phyloP scores from a whole-genome alignment of 2,329 filamentous ascomycete genomes.

The Ophiocordyceps robertsii region DNA sequence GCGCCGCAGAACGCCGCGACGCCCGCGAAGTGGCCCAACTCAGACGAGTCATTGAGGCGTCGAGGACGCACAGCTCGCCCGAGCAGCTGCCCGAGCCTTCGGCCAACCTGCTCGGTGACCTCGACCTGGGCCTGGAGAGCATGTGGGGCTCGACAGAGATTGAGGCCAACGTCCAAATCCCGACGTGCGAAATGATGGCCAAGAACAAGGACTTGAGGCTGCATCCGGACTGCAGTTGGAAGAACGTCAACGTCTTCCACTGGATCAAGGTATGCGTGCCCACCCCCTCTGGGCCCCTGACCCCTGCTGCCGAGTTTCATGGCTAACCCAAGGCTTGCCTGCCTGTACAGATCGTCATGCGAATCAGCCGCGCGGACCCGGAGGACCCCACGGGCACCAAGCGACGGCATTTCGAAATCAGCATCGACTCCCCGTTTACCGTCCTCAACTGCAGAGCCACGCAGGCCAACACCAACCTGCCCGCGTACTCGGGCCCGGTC shows the following conservation, averaged over 20 bases:
- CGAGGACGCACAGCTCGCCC: constrained; percentile 23
- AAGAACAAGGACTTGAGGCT: constrained; percentile 53
- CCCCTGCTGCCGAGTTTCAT: not conserved
- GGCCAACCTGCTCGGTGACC: constrained; percentile 68
- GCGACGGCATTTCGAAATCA: constrained; percentile 86
- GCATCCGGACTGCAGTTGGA: constrained; percentile 86
- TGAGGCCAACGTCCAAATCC: constrained; percentile 85
- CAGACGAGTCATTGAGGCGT: constrained; percentile 41
- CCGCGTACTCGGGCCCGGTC: constrained; percentile 54
- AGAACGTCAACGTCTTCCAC: constrained; percentile 86
- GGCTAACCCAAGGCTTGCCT: constrained; percentile 2
- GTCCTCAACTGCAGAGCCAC: constrained; percentile 90
- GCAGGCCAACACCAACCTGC: constrained; percentile 74
- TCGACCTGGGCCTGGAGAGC: constrained; percentile 55
- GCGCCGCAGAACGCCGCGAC: constrained; percentile 29
- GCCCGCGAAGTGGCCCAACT: constrained; percentile 32
- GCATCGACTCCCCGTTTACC: constrained; percentile 89
- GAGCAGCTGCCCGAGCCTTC: constrained; percentile 33
- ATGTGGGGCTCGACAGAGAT: constrained; percentile 84
- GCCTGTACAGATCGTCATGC: constrained; percentile 63
- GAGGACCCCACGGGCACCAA: constrained; percentile 59
- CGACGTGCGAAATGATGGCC: constrained; percentile 76
- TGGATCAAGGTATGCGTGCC: constrained; percentile 73
- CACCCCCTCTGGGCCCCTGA: too few species aligned
- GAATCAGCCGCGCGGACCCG: constrained; percentile 71